Base-by-base conservation (phyloP, 176 grass and related monocot genomes). In the Microstegium vimineum region DNA sequence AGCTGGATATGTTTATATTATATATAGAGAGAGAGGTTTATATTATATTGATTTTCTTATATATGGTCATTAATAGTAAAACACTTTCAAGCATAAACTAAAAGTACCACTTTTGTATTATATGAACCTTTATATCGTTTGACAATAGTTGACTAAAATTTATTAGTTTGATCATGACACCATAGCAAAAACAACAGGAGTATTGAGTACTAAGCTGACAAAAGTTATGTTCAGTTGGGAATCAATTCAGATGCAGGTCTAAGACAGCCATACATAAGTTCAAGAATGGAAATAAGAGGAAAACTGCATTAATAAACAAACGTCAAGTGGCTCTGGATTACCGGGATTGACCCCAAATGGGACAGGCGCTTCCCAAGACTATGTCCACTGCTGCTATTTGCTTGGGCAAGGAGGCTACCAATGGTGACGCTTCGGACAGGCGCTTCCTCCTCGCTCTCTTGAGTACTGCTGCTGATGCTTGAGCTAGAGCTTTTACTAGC, bases 351-450 rank as follows among this genome's bases (percentile, higher is more conserved):
- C 62, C 85, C 91, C 59, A 99, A 89, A 83, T 99, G 96, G 41
- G 89, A 95, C 17, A 99, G 81, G 74, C 89, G 89, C 35, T 88
- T 95, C 40, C 96, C 96, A 73, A 95, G 93, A 71, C 81, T 94
- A 57, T 79, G 77, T 54, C 59, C 91, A 49, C 66, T 99, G 75
- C 69, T 42, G 20, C 33, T 90, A 82, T 93, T 91, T 86, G 93
- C 91, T 88, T 94, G 91, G 5, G 96, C 91, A 40, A 99, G 87
- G 83, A 99, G 91, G 82, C 89, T 99, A 46, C 96, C 96, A 25
- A 99, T 99, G 30, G 93, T 98, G 22, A 89, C 66, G 33, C 63
- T 54, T 42, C 54, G n/a, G n/a, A 60, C 56, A 60, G 56, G 56
- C 8, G 75, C 59, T 56, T 94, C 96, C 71, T 99, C 96, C 83